Evolutionary conservation across 345 rosid species (phyloP), one percentile per base, ranked within the genome.

Genomic region (Xanthoceras sorbifolium): DNA sequence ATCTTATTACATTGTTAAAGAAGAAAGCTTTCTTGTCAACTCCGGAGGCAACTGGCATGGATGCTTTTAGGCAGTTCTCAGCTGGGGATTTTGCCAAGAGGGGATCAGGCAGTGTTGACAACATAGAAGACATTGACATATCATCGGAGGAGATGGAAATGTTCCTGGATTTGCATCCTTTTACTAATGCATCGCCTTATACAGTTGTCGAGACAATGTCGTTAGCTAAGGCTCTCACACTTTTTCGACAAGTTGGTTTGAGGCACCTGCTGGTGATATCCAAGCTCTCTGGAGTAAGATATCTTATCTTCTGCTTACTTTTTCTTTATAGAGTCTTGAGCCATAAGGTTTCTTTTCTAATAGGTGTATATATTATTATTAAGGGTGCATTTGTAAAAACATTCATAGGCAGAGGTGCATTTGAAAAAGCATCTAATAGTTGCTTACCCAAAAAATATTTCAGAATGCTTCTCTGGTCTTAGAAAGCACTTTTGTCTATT

Each of bases 151-250:
- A 96, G 83, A 81, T 91, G 97, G 93, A 86, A 72, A 90, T 96
- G 99, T 93, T 83, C 77, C 59, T 92, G 73, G 99, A 96, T 82
- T 82, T 93, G 64, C 94, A 85, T 81, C 97, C 98, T 7, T 96
- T 96, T 76, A 87, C 97, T 65, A 92, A 93, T 79, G 89, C 98
- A 72, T 96, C 97, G 0, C 99, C 98, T 31, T 92, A 92, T 65
- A 93, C 94, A 11, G 99, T 96, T 64, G 93, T 93, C 77, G 99
- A 96, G 84, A 86, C 98, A 0, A 93, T 93, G 98, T 96, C 99
- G 9, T 89, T 96, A 2, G 97, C 97, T 6, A 93, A 96, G 83
- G 97, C 98, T 64, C 90, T 87, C 25, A 23, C 81, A 52, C 98
- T 96, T 80, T 96, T 95, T 82, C 91, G 97, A 38, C 89, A 91